Base-by-base conservation (phyloP, 257 asterid genomes). In the Knoxia roxburghii region DNA sequence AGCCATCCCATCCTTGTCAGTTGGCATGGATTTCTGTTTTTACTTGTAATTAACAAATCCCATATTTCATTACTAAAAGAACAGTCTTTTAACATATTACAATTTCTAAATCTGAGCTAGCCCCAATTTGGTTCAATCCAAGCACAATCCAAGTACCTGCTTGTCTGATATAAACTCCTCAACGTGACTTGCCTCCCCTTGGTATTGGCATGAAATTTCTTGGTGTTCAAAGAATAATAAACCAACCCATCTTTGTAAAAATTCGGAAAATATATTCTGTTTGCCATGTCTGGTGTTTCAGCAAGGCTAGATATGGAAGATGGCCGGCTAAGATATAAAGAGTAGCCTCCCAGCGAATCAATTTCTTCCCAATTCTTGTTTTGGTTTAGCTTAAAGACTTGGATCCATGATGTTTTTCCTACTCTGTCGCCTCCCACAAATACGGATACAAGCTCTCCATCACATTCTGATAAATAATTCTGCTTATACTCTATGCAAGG, bases 151-250 rank as follows among this genome's bases (percentile, higher is more conserved):
- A 5, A 20, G 24, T 49, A 20, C 63, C 6, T 57, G n/a, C 24
- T 57, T 30, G 24, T 57, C 17, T 20, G 23, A 30, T 2, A 29
- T 5, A 57, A 57, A 32, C 14, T 30, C 23, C 17, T 13, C 63
- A 57, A 9, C 35, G 0, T 32, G 13, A 7, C 24, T 57, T 13
- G 24, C 63, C 9, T 17, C 10, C n/a, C n/a, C n/a, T n/a, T n/a
- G n/a, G n/a, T n/a, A n/a, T n/a, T n/a, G 6, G 63, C 30, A 57
- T 57, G 63, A 57, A 14, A 57, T 49, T 17, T 57, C 43, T 57
- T 57, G 26, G 63, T 57, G 63, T 32, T 17, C 32, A 57, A 14
- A 32, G 43, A 57, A 32, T 57, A 57, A 32, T 57, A 57, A 17
- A 57, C 43, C 43, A 57, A 35, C 9, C 43, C 63, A 18, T 17